phyloP scores from a whole-genome alignment of 2,329 filamentous ascomycete genomes.

The Teratosphaeria gauchensis region DNA sequence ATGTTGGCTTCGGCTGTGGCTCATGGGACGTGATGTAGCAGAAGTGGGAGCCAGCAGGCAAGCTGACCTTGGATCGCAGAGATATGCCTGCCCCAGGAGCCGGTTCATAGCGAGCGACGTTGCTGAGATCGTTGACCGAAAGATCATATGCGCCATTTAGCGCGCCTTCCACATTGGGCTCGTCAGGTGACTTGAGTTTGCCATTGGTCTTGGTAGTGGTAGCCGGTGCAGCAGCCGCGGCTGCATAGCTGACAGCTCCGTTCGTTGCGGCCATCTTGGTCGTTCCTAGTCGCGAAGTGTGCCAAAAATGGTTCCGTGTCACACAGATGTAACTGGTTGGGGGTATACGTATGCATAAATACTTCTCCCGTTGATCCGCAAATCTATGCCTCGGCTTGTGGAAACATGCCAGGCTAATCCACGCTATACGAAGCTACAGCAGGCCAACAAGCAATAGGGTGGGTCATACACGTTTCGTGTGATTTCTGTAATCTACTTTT shows the following conservation, averaged over 20 bases:
- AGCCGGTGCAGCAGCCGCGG: not conserved
- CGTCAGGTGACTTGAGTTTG: not conserved
- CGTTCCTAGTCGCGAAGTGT: not conserved
- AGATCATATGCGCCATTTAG: not conserved
- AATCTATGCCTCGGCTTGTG: not conserved
- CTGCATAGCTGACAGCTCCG: not conserved
- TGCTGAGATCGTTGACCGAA: constrained; percentile 26
- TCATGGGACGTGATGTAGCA: constrained; percentile 39
- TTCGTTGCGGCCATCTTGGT: not conserved
- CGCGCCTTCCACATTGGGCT: not conserved
- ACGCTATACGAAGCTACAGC: not conserved
- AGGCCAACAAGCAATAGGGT: not conserved
- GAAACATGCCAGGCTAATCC: not conserved
- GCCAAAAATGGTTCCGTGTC: not conserved
- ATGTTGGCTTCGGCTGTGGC: constrained; percentile 34
- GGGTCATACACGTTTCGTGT: not conserved
- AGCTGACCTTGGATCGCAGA: constrained; percentile 39
- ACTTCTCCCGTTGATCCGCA: not conserved
- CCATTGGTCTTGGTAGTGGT: not conserved
- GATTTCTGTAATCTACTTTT: not conserved
- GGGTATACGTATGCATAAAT: not conserved
- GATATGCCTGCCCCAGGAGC: constrained; percentile 31
- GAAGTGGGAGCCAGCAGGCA: constrained; percentile 43
- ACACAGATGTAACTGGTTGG: not conserved
- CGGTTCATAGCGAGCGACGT: constrained; percentile 29